Evolutionary conservation across 108 stramenopile species (phyloP), one percentile per base, ranked within the genome.

Genomic region (Nitzschia sp.): DNA sequence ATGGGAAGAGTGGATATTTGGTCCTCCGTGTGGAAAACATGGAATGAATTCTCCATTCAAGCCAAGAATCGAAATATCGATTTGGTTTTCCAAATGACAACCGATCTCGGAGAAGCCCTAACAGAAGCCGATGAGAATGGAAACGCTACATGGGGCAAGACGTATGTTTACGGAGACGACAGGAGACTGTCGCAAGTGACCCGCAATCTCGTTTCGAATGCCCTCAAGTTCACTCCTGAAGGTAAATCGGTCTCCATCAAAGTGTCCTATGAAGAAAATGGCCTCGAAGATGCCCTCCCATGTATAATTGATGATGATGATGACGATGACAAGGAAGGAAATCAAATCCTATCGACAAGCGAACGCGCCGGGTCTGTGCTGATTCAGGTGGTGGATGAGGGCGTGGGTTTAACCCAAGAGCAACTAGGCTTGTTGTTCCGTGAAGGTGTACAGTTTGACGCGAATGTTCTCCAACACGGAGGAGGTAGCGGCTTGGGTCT

Each of bases 401-500:
- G 89, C 5, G 82, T 72, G 17, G 89, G 89, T 51, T 61, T 90
- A 53, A 76, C 62, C 26, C 41, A 44, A 25, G 71, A 81, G 17
- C 79, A 90, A 61, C 44, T 76, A 7, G 12, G 24, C 12, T 50
- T 46, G 8, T 60, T 90, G 34, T 90, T 90, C 63, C 50, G 68
- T 11, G 80, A 81, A 57, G 81, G 82, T 14, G 78, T 81, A 2
- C 89, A 90, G 57, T 86, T 90, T 61, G 70, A 86, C 66, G 80
- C 79, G 7, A 85, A 81, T 51, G 68, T 75, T 11, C 69, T 90
- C 8, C 89, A 90, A 65, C 63, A 63, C 7, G 89, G 89, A 19
- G 65, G 70, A 24, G 89, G 89, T 10, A 85, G 77, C 58, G 89
- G 89, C 10, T 71, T 90, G 7, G 89, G 89, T 50, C 58, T 90